Evolutionary conservation across 176 grass and related monocot species (phyloP).

Genomic region (Bonia amplexicaulis): DNA sequence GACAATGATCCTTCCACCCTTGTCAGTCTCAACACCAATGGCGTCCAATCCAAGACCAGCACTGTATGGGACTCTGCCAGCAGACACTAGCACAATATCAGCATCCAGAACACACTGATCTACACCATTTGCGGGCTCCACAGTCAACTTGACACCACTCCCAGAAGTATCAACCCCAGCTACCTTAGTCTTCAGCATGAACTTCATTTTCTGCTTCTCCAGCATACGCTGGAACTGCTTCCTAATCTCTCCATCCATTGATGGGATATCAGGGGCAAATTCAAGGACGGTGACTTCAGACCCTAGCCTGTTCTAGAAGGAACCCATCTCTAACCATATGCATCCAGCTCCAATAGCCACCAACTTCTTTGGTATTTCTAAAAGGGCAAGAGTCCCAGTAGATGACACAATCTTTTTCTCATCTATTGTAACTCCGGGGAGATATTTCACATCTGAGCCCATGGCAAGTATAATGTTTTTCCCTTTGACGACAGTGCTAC

Average conservation of each 20-base stretch:
- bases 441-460: conserved; percentile 81
- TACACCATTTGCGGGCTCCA: conserved; percentile 73
- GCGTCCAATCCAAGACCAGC: conserved; percentile 57
- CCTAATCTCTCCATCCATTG: conserved; percentile 85
- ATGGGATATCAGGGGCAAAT: conserved; percentile 78
- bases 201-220: conserved; percentile 91
- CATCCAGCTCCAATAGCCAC: conserved; percentile 86
- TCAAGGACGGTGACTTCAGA: conserved; percentile 80
- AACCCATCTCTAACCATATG: conserved; percentile 88
- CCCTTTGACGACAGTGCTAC: conserved; percentile 51
- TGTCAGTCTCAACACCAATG: conserved; percentile 71
- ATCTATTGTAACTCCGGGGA: conserved; percentile 76
- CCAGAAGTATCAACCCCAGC: conserved; percentile 70
- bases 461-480: conserved; percentile 70
- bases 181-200: conserved; percentile 87
- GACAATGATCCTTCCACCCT: conserved; percentile 58
- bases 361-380: conserved; percentile 69
- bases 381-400: conserved; percentile 63
- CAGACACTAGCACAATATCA: conserved; percentile 77
- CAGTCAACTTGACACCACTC: conserved; percentile 56
- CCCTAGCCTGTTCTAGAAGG: conserved; percentile 77
- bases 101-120: conserved; percentile 62
- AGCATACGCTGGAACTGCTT: conserved; percentile 89
- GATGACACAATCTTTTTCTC: conserved; percentile 90
- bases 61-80: conserved; percentile 65